phyloP scores from a whole-genome alignment of 495 filamentous ascomycete species.

The Gamarada debralockiae region DNA sequence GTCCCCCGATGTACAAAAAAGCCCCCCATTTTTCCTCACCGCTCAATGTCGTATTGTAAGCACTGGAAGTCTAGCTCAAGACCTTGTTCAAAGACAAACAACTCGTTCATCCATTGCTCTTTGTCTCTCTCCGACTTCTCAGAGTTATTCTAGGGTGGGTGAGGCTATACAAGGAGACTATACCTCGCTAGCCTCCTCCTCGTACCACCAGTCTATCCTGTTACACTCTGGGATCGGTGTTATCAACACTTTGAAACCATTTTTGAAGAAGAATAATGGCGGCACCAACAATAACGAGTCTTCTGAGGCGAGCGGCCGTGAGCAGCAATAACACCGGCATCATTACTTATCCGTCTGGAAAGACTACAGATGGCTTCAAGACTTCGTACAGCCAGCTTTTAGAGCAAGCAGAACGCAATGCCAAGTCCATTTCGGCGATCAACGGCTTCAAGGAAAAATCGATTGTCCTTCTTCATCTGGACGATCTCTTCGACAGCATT shows the following conservation, averaged over 20 bases:
- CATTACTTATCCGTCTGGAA: not conserved
- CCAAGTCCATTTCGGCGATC: not conserved
- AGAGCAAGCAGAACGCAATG: not conserved
- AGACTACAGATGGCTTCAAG: not conserved
- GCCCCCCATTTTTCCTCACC: too few species aligned
- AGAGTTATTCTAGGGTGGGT: too few species aligned
- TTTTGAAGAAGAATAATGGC: not conserved
- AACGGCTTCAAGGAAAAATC: not conserved
- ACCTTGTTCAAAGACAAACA: too few species aligned
- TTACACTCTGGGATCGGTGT: too few species aligned
- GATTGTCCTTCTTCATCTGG: slow-evolving; percentile 34
- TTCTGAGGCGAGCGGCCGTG: not conserved
- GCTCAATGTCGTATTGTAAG: too few species aligned
- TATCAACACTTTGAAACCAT: not conserved
- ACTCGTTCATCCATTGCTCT: too few species aligned
- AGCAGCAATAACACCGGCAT: not conserved
- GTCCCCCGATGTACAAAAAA: too few species aligned
- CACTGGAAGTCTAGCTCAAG: too few species aligned
- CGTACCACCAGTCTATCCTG: too few species aligned
- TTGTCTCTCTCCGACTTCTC: too few species aligned
- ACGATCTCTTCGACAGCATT: slow-evolving; percentile 34
- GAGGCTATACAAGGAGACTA: too few species aligned
- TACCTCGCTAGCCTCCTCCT: too few species aligned
- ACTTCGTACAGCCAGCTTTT: not conserved
- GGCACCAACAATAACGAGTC: not conserved